phyloP scores from a whole-genome alignment of 2,329 filamentous ascomycete species.

The Fragosphaeria purpurea region DNA sequence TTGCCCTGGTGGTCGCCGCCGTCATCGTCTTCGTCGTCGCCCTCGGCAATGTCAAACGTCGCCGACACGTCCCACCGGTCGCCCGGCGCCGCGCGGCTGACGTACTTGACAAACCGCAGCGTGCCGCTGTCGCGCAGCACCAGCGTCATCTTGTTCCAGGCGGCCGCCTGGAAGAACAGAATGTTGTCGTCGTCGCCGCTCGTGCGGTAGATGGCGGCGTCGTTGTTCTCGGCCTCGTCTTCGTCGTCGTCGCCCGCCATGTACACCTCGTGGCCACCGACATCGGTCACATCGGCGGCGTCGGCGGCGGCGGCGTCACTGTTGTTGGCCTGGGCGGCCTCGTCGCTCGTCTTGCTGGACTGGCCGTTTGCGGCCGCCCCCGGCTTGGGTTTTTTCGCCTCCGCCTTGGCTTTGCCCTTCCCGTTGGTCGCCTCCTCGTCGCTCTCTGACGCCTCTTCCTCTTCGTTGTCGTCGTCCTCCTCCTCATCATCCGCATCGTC shows the following conservation, averaged over 20 bases:
- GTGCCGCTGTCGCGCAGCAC: constrained; percentile 80
- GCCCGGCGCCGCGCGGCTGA: constrained; percentile 69
- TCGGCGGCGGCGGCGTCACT: constrained; percentile 14
- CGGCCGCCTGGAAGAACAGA: constrained; percentile 50
- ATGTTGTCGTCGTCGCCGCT: constrained; percentile 65
- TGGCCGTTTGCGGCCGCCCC: constrained; percentile 17
- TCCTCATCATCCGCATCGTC: constrained; percentile 36
- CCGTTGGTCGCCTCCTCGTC: constrained; percentile 18
- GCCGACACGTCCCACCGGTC: constrained; percentile 89
- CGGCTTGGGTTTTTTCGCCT: constrained; percentile 15
- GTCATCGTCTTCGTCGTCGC: constrained; percentile 32
- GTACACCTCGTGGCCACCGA: constrained; percentile 79
- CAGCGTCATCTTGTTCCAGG: constrained; percentile 87
- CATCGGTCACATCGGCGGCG: constrained; percentile 26
- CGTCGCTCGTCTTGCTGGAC: neutral
- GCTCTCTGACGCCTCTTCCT: neutral
- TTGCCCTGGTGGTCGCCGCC: constrained; percentile 29
- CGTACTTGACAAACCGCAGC: constrained; percentile 93
- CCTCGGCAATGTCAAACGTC: constrained; percentile 60
- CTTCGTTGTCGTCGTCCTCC: constrained; percentile 20
- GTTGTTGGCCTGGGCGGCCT: constrained; percentile 12
- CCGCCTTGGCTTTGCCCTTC: constrained; percentile 23
- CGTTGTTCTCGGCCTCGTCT: constrained; percentile 57
- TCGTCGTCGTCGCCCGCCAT: constrained; percentile 78
- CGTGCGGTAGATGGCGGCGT: constrained; percentile 78